A percentile compares a stretch with the other conserved stretches of the same genome.
Conservation (phyloP, 148 eudicot species). For the Suaeda aralocaspica region DNA sequence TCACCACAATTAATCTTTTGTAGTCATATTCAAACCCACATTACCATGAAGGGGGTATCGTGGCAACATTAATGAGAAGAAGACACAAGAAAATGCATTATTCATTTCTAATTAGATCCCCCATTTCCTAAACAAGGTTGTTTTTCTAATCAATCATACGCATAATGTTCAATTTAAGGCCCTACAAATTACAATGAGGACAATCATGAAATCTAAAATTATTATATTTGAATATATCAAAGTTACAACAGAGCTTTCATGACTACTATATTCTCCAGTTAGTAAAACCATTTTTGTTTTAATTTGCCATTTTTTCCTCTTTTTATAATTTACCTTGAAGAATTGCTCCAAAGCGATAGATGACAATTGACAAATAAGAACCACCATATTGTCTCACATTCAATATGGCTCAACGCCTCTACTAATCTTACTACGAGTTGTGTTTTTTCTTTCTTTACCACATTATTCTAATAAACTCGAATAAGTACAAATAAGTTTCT, state of each 20-base stretch:
- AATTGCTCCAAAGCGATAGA: too few species aligned
- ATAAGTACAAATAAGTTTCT: too few species aligned
- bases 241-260: neutral
- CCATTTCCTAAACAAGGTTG: conserved; percentile 6
- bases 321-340: too few species aligned
- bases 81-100: conserved; percentile 15
- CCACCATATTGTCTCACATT: too few species aligned
- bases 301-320: too few species aligned
- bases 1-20: too few species aligned
- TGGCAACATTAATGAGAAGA: conserved; percentile 2
- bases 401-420: too few species aligned
- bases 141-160: conserved; percentile 10
- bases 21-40: neutral
- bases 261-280: neutral
- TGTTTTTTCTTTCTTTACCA: too few species aligned
- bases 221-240: neutral
- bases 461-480: too few species aligned
- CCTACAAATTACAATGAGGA: neutral
- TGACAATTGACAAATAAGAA: too few species aligned
- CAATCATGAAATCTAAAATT: neutral
- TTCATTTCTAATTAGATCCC: neutral
- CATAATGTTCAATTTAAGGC: conserved; percentile 5
- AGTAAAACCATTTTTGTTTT: neutral
- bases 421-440: too few species aligned
- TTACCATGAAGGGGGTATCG: neutral